A percentile compares a stretch with the other conserved stretches of the same genome.
phyloP scores from a whole-genome alignment of 305 asterid genomes.

The Fraxinus baroniana region DNA sequence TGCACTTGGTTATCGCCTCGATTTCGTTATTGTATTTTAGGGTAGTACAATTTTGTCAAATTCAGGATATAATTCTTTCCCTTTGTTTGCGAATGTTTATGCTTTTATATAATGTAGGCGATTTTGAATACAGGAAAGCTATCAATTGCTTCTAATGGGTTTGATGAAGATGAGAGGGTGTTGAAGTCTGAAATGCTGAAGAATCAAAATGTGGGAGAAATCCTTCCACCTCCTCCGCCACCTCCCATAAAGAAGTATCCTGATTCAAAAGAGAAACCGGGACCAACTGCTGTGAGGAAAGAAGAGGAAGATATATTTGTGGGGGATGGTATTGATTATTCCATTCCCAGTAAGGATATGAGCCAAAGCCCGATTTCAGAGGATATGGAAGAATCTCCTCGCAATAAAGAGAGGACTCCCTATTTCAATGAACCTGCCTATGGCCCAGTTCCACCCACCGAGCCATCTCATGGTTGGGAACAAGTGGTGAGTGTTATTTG shows the following conservation, averaged over 20 bases:
- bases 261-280: slow-evolving; percentile 58
- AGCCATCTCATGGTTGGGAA: slow-evolving; percentile 79
- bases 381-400: slow-evolving; percentile 99
- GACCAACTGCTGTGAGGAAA: slow-evolving; percentile 46
- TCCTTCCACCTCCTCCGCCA: slow-evolving; percentile 81
- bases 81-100: neutral
- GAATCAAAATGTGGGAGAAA: slow-evolving; percentile 51
- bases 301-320: slow-evolving; percentile 91
- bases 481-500: slow-evolving; percentile 53
- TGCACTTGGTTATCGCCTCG: neutral
- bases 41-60: neutral
- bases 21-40: neutral
- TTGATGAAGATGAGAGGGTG: slow-evolving; percentile 58
- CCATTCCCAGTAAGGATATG: slow-evolving; percentile 79
- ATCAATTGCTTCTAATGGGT: slow-evolving; percentile 47
- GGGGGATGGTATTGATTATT: slow-evolving; percentile 85
- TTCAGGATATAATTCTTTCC: neutral
- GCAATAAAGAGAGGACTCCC: slow-evolving; percentile 67
- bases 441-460: slow-evolving; percentile 89
- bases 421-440: slow-evolving; percentile 77
- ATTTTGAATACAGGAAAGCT: slow-evolving; percentile 48
- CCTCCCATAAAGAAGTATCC: slow-evolving; percentile 53
- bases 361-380: slow-evolving; percentile 92
- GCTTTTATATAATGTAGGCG: slow-evolving; percentile 9
- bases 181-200: slow-evolving; percentile 45